Base-by-base conservation (phyloP, 1,284 basidiomycete genomes). In the Rhodotorula sp. region DNA sequence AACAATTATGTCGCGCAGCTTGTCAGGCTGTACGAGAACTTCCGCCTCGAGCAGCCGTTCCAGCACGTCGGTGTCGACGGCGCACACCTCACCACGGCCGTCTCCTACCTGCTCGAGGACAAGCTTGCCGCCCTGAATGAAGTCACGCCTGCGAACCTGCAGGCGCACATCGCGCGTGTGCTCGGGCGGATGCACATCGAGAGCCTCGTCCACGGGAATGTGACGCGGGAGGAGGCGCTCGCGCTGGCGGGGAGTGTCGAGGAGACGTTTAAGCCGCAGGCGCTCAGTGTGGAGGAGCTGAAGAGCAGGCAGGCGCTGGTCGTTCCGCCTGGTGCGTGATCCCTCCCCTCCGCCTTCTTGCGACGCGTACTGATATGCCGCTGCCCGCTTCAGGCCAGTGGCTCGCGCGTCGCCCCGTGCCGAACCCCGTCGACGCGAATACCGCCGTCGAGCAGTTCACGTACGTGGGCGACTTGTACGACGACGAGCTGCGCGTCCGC, bases 401-500 rank as follows among this genome's bases (percentile, higher is more conserved):
- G 87, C 84, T 90, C 63, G 91, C 89, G 86, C 84, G 87, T 25
- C 80, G 87, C 19, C 84, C 86, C 0, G 88, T 97, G n/a, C 88
- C 88, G 25, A 97, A 99, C 81, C 85, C 88, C 7, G 88, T 91
- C 77, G 92, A 99, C 82, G 84, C 90, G 63, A 99, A 99, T 84
- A 92, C 90, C 27, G 87, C 79, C 22, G 75, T 84, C 71, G 82
- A 84, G 74, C 89, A 29, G 81, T 96, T 73, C 79, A 81, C 90
- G 66, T 88, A 92, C 79, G 85, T 90, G 68, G 83, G 84, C 48
- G 79, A 84, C 55, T 63, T 79, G 12, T 76, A 79, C 46, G 92
- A 94, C 61, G 84, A 86, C 39, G 80, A 62, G 9, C 71, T 82
- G 25, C 81, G 84, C 25, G 80, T 81, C 13, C 77, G 79, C 46